Base-by-base conservation (phyloP, 2,329 filamentous ascomycete genomes). In the Fusarium continuum region DNA sequence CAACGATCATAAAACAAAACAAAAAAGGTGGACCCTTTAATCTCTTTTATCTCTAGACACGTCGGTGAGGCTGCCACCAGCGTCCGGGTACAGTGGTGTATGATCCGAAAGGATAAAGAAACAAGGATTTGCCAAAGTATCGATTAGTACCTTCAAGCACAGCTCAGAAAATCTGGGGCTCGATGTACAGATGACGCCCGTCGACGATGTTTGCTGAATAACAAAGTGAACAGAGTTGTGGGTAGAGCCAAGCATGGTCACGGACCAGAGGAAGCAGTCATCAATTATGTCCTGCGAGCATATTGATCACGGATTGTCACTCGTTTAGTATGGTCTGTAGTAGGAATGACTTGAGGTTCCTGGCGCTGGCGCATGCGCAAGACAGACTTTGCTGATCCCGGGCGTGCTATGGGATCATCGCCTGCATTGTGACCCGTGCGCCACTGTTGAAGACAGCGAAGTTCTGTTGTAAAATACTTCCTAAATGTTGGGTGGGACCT, bases 21-120 rank as follows among this genome's bases (percentile, higher is more conserved):
- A 53, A 66, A 65, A 48, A 55, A 44, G 45, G 53, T 68, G 65
- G 31, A 19, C 50, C 19, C 19, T 55, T 62, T 65, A 68, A 70
- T 71, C 55, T 67, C 57, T 43, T 53, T 65, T 71, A 70, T 70
- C 65, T 70, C 65, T 58, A 57, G 55, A 52, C 64, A 51, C 67
- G 67, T 61, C 55, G 56, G 61, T 68, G 67, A 70, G 64, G 59
- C 61, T 64, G 58, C 59, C 47, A 40, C 26, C 49, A 47, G 60
- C 47, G 63, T 55, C 54, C 41, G 28, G 47, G 16, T 34, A 14
- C 20, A 47, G 64, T 53, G 64, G 61, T 36, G 61, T 43, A 55
- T 59, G 53, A 38, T 44, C 52, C 26, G 45, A 46, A 51, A 43
- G 57, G 40, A 47, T 47, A 65, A 68, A 55, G 26, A 43, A 49